A percentile compares a stretch with the other conserved stretches of the same genome.
Conservation (phyloP, 306 rosid genomes). For the Trichosanthes cucumerina region DNA sequence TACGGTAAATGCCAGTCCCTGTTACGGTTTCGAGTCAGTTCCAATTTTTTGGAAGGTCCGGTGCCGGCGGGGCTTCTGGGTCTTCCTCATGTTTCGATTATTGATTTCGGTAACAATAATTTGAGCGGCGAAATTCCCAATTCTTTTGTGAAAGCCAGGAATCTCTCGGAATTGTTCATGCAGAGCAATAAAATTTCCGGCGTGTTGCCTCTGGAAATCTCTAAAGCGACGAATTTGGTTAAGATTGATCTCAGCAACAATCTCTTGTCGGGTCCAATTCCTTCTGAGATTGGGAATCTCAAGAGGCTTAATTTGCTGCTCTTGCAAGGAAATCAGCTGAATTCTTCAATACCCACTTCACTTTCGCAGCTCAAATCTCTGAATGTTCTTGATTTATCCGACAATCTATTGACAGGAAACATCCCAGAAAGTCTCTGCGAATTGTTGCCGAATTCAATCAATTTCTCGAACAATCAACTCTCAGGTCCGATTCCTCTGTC, state of each 20-base stretch:
- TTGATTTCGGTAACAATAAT: constrained; percentile 62
- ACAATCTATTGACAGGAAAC: constrained; percentile 59
- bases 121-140: constrained; percentile 50
- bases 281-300: constrained; percentile 64
- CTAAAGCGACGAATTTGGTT: constrained; percentile 50
- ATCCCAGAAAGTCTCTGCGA: constrained; percentile 77
- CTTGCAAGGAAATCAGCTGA: constrained; percentile 70
- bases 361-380: constrained; percentile 54
- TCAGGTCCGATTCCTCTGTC: constrained; percentile 78
- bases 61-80: constrained; percentile 58
- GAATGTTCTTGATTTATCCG: constrained; percentile 90
- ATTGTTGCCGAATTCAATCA: constrained; percentile 71
- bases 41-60: constrained; percentile 52
- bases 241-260: constrained; percentile 84
- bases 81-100: constrained; percentile 67
- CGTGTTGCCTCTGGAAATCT: constrained; percentile 51
- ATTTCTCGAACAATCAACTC: constrained; percentile 70
- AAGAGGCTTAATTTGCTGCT: constrained; percentile 59
- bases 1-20: constrained; percentile 50
- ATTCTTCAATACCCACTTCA: constrained; percentile 61
- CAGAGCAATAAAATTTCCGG: constrained; percentile 79
- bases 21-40: constrained; percentile 69
- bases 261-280: constrained; percentile 66
- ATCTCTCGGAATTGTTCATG: constrained; percentile 71
- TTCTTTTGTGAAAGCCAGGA: constrained; percentile 42